Conservation (phyloP, 2,329 filamentous ascomycete species). For the Fonsecaea multimorphosa region DNA sequence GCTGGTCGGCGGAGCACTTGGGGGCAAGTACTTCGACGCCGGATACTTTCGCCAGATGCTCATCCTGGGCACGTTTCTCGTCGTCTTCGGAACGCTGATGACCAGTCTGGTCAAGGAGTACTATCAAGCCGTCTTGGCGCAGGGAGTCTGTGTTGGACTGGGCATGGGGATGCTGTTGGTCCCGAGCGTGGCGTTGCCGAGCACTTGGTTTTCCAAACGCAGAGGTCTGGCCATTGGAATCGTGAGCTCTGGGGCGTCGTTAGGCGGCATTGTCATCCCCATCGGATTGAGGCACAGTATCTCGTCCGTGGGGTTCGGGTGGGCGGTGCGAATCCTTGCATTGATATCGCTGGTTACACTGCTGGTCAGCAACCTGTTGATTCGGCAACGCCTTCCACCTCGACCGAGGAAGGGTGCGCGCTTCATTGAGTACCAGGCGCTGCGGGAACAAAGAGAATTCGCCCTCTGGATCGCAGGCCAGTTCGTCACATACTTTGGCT, state of each 20-base stretch:
- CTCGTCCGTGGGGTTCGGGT: slow-evolving; percentile 54
- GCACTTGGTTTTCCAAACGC: slow-evolving; percentile 54
- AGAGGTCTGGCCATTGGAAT: slow-evolving; percentile 46
- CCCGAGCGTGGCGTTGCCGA: not conserved
- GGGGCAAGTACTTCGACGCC: slow-evolving; percentile 5
- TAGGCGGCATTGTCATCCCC: slow-evolving; percentile 67
- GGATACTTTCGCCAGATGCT: slow-evolving; percentile 62
- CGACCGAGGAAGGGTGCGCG: slow-evolving; percentile 41
- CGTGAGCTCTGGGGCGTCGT: slow-evolving; percentile 55
- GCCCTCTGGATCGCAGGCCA: slow-evolving; percentile 33
- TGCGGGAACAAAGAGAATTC: slow-evolving; percentile 38
- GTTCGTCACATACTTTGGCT: slow-evolving; percentile 55
- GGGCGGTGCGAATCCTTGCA: slow-evolving; percentile 62
- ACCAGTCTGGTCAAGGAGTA: slow-evolving; percentile 59
- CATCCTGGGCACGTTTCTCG: slow-evolving; percentile 57
- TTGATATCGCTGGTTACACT: slow-evolving; percentile 67
- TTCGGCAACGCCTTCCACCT: slow-evolving; percentile 58
- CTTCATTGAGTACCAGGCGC: slow-evolving; percentile 41
- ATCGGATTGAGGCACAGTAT: slow-evolving; percentile 62
- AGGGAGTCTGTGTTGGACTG: slow-evolving; percentile 60
- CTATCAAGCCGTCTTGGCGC: slow-evolving; percentile 62
- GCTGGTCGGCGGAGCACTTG: not conserved
- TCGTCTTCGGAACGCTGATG: slow-evolving; percentile 67
- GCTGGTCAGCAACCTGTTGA: slow-evolving; percentile 58
- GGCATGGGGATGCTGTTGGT: slow-evolving; percentile 41